Conservation (phyloP, 75 land plant species). For the Chamaecyparis obtusa region DNA sequence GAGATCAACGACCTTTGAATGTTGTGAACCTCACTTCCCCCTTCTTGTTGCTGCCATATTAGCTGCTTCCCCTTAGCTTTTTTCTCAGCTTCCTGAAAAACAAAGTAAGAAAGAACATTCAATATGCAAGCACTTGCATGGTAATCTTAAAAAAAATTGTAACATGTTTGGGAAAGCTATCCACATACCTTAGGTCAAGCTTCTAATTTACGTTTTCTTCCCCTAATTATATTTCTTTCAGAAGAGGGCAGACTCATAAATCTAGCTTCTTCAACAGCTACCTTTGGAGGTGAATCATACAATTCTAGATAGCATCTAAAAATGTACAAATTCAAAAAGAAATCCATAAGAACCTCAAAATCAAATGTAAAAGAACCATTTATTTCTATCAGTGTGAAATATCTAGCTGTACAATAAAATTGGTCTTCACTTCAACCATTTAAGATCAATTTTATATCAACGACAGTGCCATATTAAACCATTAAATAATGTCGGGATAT, state of each 20-base stretch:
- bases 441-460: not conserved
- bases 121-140: not conserved
- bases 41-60: conserved; percentile 49
- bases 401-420: not conserved
- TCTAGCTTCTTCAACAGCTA: conserved; percentile 71
- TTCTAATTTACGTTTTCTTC: conserved; percentile 83
- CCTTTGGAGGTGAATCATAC: conserved; percentile 81
- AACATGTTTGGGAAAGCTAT: not conserved
- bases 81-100: conserved; percentile 80
- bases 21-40: conserved; percentile 58
- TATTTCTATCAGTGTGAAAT: not conserved
- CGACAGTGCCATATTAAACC: not conserved
- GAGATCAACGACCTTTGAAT: conserved; percentile 71
- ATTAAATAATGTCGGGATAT: not conserved
- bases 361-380: not conserved
- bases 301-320: conserved; percentile 89
- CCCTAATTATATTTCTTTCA: conserved; percentile 83
- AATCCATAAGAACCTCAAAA: conserved; percentile 9
- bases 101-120: not conserved
- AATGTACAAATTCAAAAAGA: not conserved
- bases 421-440: not conserved
- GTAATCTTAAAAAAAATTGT: not conserved
- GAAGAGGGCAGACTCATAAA: conserved; percentile 70
- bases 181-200: conserved; percentile 78
- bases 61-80: conserved; percentile 69